These are phyloP conservation scores for Oryza officinalis DNA, from an alignment of 176 grass and related monocot genomes.

Conservation along the genomic window DNA sequence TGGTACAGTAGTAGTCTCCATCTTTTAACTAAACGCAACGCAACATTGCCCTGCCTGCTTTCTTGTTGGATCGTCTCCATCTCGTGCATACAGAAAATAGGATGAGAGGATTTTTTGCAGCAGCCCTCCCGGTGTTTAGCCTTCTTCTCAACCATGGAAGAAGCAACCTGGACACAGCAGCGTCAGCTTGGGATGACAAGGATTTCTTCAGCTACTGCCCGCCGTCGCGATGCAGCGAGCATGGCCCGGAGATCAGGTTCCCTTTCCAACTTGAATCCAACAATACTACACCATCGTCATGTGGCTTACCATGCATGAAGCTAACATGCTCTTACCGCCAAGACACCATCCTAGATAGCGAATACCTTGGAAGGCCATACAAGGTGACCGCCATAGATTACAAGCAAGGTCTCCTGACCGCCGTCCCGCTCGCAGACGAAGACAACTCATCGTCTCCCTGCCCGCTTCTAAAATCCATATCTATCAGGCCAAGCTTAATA, in stretches of 20 bases:
- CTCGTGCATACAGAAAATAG: no score
- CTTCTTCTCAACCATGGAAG: neutral
- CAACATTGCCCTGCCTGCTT: no score
- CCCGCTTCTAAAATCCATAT: no score
- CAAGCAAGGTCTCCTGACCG: neutral
- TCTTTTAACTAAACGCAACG: no score
- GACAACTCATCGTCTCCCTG: no score
- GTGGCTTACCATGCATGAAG: constrained; percentile 32
- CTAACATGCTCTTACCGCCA: constrained; percentile 47
- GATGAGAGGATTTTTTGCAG: neutral
- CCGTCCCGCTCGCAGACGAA: neutral
- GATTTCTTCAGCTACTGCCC: constrained; percentile 42
- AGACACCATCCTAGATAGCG: constrained; percentile 43
- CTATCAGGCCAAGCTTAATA: no score
- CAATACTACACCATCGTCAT: constrained; percentile 15
- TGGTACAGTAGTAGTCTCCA: no score
- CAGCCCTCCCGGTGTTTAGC: neutral
- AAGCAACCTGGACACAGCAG: neutral
- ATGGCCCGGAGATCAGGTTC: constrained; percentile 54
- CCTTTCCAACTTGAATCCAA: constrained; percentile 35
- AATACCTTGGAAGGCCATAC: neutral
- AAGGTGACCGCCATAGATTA: constrained; percentile 48
- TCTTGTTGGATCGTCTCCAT: no score
- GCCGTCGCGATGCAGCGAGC: constrained; percentile 19
- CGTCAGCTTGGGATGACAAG: constrained; percentile 16